Evolutionary conservation across 202 grass and related monocot species (phyloP).

Genomic region (Panicum hallii): DNA sequence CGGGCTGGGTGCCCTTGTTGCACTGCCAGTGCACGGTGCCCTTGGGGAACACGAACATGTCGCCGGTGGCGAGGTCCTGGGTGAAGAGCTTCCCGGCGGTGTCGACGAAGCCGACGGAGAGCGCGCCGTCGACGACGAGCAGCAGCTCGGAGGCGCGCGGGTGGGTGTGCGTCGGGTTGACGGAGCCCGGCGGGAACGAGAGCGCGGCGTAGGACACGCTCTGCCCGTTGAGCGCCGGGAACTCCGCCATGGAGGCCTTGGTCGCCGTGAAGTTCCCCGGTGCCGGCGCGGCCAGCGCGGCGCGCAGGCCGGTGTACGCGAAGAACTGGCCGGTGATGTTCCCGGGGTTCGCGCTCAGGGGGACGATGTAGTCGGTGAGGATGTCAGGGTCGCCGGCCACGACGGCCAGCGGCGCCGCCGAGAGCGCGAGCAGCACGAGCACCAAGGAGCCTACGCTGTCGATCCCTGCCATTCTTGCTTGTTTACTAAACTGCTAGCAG

Average conservation of each 20-base stretch:
- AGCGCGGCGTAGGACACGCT: slow-evolving; percentile 48
- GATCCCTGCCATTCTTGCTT: background rate
- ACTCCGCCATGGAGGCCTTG: slow-evolving; percentile 50
- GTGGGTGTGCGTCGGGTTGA: slow-evolving; percentile 63
- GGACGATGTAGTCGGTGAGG: slow-evolving; percentile 42
- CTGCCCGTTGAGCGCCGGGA: slow-evolving; percentile 53
- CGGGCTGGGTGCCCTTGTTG: background rate
- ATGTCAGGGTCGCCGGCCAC: slow-evolving; percentile 38
- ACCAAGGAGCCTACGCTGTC: background rate
- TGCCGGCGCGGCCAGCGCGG: background rate
- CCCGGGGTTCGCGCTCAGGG: fast-evolving
- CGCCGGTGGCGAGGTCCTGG: slow-evolving; percentile 26
- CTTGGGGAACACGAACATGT: slow-evolving; percentile 62
- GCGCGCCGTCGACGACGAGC: slow-evolving; percentile 32
- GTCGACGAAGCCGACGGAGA: slow-evolving; percentile 58
- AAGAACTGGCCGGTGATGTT: slow-evolving; percentile 47
- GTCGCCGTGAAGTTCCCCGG: slow-evolving; percentile 9
- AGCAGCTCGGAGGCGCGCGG: slow-evolving; percentile 56
- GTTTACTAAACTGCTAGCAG: background rate
- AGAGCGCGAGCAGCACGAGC: slow-evolving; percentile 25
- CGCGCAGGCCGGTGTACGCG: slow-evolving; percentile 31
- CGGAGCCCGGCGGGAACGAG: slow-evolving; percentile 16
- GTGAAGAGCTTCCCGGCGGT: slow-evolving; percentile 43
- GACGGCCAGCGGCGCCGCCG: background rate
- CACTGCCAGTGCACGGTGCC: slow-evolving; percentile 58